phyloP scores from a whole-genome alignment of 2,329 filamentous ascomycete species.

The Amesomyces nigricolor region DNA sequence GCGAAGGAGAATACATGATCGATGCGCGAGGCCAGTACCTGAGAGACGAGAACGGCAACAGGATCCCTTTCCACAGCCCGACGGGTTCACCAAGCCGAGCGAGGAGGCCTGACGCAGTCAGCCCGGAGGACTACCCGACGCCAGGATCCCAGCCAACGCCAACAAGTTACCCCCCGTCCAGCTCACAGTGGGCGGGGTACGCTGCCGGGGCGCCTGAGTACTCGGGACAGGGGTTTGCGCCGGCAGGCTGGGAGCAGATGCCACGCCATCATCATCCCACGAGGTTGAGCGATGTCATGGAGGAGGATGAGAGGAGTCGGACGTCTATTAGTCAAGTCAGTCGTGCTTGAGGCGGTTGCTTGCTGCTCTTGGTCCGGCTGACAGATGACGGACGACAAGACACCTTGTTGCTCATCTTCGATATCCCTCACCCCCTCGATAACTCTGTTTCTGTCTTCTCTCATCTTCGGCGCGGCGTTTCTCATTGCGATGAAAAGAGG shows the following conservation, averaged over 20 bases:
- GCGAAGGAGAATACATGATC: constrained; percentile 66
- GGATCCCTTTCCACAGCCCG: constrained; percentile 47
- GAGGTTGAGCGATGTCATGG: constrained; percentile 78
- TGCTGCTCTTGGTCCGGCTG: not conserved
- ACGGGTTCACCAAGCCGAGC: constrained; percentile 36
- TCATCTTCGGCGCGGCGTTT: constrained; percentile 12
- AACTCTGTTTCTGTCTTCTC: not conserved
- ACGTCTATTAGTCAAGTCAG: constrained; percentile 64
- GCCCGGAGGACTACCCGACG: constrained; percentile 54
- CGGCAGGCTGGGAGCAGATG: constrained; percentile 68
- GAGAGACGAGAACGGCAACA: constrained; percentile 55
- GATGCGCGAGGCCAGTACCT: constrained; percentile 57
- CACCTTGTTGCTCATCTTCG: not conserved
- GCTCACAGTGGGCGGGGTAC: constrained; percentile 42
- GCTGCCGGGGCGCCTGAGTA: constrained; percentile 50
- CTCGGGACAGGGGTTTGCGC: constrained; percentile 58
- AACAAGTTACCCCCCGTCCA: constrained; percentile 34
- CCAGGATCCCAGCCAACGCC: constrained; percentile 38
- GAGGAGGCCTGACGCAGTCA: constrained; percentile 43
- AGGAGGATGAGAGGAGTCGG: constrained; percentile 74
- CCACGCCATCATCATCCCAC: constrained; percentile 83
- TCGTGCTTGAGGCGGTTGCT: constrained; percentile 33
- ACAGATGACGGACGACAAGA: constrained; percentile 9
- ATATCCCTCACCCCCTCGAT: not conserved
- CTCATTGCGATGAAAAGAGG: not conserved